These are phyloP conservation scores for Panellus pusillus DNA, from an alignment of 768 basidiomycete genomes.

Conservation along the genomic window DNA sequence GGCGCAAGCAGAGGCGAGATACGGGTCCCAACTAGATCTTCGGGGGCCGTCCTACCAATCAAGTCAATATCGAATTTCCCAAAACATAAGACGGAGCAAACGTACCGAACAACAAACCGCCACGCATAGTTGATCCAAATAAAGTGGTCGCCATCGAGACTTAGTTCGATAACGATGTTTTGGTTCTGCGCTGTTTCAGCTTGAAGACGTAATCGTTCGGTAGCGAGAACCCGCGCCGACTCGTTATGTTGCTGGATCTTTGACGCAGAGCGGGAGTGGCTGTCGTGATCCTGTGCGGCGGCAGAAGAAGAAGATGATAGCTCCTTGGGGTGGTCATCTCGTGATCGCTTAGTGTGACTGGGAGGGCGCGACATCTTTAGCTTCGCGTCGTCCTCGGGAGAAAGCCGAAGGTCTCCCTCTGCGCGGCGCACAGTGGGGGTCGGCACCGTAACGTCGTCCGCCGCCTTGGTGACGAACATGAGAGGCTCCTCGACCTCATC, in stretches of 20 bases:
- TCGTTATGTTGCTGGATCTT: constrained; percentile 62
- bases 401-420: constrained; percentile 47
- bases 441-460: constrained; percentile 49
- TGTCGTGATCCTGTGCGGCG: constrained; percentile 30
- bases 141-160: constrained; percentile 91
- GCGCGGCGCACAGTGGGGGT: constrained; percentile 38
- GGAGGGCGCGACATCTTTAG: constrained; percentile 50
- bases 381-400: constrained; percentile 54
- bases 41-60: constrained; percentile 71
- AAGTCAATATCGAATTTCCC: constrained; percentile 6
- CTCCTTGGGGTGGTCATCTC: constrained; percentile 60
- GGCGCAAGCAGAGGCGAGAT: constrained; percentile 82
- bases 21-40: constrained; percentile 72
- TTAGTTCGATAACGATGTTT: constrained; percentile 94
- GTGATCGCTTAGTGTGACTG: constrained; percentile 52
- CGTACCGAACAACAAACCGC: constrained; percentile 88
- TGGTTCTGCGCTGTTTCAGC: constrained; percentile 95
- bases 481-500: constrained; percentile 90
- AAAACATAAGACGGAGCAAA: constrained; percentile 7
- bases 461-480: constrained; percentile 90
- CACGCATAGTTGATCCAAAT: constrained; percentile 97
- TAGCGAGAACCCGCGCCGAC: constrained; percentile 82
- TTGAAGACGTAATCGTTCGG: constrained; percentile 83
- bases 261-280: constrained; percentile 35
- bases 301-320: constrained; percentile 35